Evolutionary conservation across 2,329 filamentous ascomycete genomes (phyloP).

Genomic region (Calonectria multiphialidica): DNA sequence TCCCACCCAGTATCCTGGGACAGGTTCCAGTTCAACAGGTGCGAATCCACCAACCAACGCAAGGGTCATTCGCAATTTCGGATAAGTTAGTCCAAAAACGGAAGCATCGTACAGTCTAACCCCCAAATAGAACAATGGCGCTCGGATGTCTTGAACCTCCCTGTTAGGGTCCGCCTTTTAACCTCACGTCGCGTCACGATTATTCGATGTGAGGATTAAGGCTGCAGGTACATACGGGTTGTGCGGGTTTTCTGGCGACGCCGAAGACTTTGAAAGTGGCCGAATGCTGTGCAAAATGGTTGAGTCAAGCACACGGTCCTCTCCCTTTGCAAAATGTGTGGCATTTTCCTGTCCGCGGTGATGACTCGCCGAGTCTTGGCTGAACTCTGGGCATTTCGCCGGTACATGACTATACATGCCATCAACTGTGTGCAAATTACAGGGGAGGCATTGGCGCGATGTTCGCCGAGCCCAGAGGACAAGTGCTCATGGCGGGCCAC

Average conservation of each 20-base stretch:
- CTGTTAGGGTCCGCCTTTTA: slow-evolving; percentile 23
- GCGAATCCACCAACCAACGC: slow-evolving; percentile 10
- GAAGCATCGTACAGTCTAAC: slow-evolving; percentile 13
- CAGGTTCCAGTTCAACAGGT: not conserved
- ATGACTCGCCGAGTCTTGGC: slow-evolving; percentile 17
- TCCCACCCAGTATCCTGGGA: slow-evolving; percentile 16
- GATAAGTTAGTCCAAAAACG: slow-evolving; percentile 13
- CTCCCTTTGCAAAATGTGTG: not conserved
- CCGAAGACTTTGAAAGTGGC: not conserved
- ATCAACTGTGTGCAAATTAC: not conserved
- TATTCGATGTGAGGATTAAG: slow-evolving; percentile 14
- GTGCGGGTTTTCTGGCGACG: not conserved
- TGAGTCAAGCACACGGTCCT: slow-evolving; percentile 11
- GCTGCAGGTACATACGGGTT: slow-evolving; percentile 19
- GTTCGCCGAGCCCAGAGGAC: not conserved
- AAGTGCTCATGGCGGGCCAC: not conserved
- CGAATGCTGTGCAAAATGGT: not conserved
- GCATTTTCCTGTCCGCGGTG: not conserved
- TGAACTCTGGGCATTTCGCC: not conserved
- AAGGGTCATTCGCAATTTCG: slow-evolving; percentile 1
- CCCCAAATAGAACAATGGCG: slow-evolving; percentile 6
- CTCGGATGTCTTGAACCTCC: slow-evolving; percentile 18
- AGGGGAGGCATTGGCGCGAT: not conserved
- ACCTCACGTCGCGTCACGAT: slow-evolving; percentile 6
- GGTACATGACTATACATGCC: not conserved